These are phyloP conservation scores for Wickerhamomyces tratensis DNA, from an alignment of 805 yeast species.

Conservation along the genomic window DNA sequence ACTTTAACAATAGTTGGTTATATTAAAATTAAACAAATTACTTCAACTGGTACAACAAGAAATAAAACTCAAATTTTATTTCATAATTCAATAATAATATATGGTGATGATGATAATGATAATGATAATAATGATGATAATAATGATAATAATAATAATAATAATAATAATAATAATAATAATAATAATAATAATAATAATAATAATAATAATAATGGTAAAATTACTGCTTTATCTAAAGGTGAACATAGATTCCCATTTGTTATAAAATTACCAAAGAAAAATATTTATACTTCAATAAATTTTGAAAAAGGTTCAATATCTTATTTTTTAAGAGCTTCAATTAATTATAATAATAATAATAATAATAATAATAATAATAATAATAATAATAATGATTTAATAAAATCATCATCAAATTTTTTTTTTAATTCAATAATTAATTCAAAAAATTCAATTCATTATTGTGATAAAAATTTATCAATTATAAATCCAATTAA, in stretches of 20 bases:
- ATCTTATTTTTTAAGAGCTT: constrained; percentile 48
- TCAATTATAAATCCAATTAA: constrained; percentile 67
- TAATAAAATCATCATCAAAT: background rate
- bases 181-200: background rate
- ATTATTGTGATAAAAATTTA: constrained; percentile 47
- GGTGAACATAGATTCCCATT: constrained; percentile 90
- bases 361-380: background rate
- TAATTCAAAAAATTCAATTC: constrained; percentile 18
- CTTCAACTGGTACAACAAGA: constrained; percentile 42
- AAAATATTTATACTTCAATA: constrained; percentile 62
- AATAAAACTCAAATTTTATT: constrained; percentile 43
- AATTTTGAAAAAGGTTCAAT: constrained; percentile 85
- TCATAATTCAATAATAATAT: constrained; percentile 48
- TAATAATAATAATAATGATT: background rate
- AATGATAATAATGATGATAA: constrained; percentile 11
- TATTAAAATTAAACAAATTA: constrained; percentile 40
- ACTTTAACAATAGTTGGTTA: constrained; percentile 46
- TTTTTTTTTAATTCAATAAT: background rate
- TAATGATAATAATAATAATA: constrained; percentile 11
- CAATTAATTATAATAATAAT: constrained; percentile 15
- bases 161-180: constrained; percentile 6
- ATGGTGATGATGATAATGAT: constrained; percentile 32
- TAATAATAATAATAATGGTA: background rate
- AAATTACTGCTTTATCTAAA: constrained; percentile 42
- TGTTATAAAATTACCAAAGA: constrained; percentile 68